phyloP scores from a whole-genome alignment of 2,329 filamentous ascomycete species.

The Podosphaera xanthii region DNA sequence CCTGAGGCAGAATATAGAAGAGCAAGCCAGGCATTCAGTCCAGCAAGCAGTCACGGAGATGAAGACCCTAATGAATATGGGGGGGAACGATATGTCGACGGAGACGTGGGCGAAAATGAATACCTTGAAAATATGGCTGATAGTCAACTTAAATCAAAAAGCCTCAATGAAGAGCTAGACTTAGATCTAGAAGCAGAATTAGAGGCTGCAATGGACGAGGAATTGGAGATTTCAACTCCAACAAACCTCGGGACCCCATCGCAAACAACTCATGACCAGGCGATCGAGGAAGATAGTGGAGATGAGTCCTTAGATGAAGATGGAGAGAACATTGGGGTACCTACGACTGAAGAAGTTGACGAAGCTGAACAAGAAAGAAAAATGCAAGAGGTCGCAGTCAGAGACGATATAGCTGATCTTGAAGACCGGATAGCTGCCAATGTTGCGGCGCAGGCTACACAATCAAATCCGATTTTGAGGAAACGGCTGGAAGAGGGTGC shows the following conservation, averaged over 20 bases:
- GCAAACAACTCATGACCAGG: conserved; percentile 7
- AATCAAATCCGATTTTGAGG: conserved; percentile 25
- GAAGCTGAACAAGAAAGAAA: conserved; percentile 27
- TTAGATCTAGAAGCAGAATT: conserved; percentile 4
- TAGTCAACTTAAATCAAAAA: conserved; percentile 8
- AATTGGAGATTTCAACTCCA: conserved; percentile 8
- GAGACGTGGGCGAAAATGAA: conserved; percentile 19
- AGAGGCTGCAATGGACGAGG: conserved; percentile 11
- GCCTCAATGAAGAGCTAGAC: conserved; percentile 7
- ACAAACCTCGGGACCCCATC: conserved; percentile 10
- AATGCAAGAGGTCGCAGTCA: conserved; percentile 23
- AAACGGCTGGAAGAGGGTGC: conserved; percentile 25
- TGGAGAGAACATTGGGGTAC: conserved; percentile 21
- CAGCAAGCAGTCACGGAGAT: conserved; percentile 12
- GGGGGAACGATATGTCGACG: conserved; percentile 18
- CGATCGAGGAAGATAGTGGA: conserved; percentile 13
- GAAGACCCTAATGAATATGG: conserved; percentile 18
- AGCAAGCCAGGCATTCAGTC: conserved; percentile 10
- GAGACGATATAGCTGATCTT: conserved; percentile 31
- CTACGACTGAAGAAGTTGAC: conserved; percentile 22
- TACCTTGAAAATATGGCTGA: conserved; percentile 11
- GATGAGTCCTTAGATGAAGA: conserved; percentile 23
- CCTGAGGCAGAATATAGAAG: conserved; percentile 13
- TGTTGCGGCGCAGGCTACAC: conserved; percentile 3
- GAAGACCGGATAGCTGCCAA: conserved; percentile 22